phyloP scores from a whole-genome alignment of 2,329 filamentous ascomycete genomes.

The Coniosporium uncinatum region DNA sequence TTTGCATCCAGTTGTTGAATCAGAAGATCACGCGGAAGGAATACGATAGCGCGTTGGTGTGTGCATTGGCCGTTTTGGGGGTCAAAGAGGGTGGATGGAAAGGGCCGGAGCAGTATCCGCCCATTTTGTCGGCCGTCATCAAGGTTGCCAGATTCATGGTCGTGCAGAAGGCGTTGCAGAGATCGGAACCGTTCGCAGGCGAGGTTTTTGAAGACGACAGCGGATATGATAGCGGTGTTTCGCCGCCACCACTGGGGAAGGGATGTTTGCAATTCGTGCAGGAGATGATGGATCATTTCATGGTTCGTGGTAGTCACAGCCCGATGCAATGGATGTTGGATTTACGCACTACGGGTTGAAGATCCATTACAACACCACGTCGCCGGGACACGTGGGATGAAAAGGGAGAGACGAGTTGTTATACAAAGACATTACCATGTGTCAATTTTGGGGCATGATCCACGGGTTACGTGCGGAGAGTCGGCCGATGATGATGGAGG shows the following conservation, averaged over 20 bases:
- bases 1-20: constrained; percentile 14
- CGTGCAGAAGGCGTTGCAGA: constrained; percentile 11
- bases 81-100: constrained; percentile 11
- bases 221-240: background rate
- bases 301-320: constrained; percentile 9
- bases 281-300: constrained; percentile 11
- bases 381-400: constrained; percentile 6
- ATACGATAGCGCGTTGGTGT: constrained; percentile 14
- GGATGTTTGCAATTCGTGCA: constrained; percentile 12
- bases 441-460: constrained; percentile 9
- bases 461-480: constrained; percentile 7
- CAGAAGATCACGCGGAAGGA: constrained; percentile 9
- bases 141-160: constrained; percentile 14
- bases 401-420: constrained; percentile 6
- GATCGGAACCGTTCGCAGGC: background rate
- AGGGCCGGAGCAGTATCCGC: constrained; percentile 11
- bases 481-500: constrained; percentile 4
- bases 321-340: constrained; percentile 12
- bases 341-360: constrained; percentile 8
- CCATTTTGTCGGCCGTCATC: constrained; percentile 12
- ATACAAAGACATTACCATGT: constrained; percentile 10
- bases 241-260: background rate
- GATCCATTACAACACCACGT: constrained; percentile 6
- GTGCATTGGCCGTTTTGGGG: constrained; percentile 13
- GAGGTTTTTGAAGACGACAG: constrained; percentile 5